Base-by-base conservation (phyloP, 352 stramenopile genomes). In the Pythium vanterpoolii region DNA sequence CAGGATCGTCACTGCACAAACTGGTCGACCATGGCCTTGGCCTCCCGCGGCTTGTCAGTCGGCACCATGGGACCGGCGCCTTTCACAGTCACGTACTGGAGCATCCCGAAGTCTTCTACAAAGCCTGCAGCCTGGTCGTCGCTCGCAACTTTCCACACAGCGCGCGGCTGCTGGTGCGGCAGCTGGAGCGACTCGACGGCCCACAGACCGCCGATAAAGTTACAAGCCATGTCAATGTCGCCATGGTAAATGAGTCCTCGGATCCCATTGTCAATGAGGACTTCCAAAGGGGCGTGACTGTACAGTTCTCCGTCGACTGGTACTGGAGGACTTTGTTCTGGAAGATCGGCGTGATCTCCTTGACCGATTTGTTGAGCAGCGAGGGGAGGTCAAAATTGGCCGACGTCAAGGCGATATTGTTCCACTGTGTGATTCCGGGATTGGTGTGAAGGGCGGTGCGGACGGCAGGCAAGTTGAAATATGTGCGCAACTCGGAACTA, bases 51-150 rank as follows among this genome's bases (percentile, higher is more conserved):
- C 63, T 89, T 88, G 59, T 80, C 76, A 31, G 66, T 72, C 7
- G 81, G 82, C n/a, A 89, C 82, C 69, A 92, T 77, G 64, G 88
- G 82, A 28, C 86, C 86, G 1, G 77, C 72, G 30, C 79, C 84
- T n/a, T 77, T 70, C 60, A 94, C 83, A 16, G 83, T 96, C 21
- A 90, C 43, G 68, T 87, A 94, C 8, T 62, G 64, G 3, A 92
- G 33, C 19, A 60, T 58, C 16, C 79, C 57, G 49, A 87, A 92
- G 26, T 77, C 70, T 3, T 82, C 71, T 1, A 84, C 54, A 56
- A 83, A 76, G 13, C 82, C 82, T 27, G 62, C 82, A 43, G 80
- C 68, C 57, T 92, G 82, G 19, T 54, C 50, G n/a, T 38, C 21
- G 28, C 45, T 45, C 5, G 48, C 45, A 9, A 62, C 48, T 24